Base-by-base conservation (phyloP, 2,329 filamentous ascomycete species). In the Xylaria arbuscula region DNA sequence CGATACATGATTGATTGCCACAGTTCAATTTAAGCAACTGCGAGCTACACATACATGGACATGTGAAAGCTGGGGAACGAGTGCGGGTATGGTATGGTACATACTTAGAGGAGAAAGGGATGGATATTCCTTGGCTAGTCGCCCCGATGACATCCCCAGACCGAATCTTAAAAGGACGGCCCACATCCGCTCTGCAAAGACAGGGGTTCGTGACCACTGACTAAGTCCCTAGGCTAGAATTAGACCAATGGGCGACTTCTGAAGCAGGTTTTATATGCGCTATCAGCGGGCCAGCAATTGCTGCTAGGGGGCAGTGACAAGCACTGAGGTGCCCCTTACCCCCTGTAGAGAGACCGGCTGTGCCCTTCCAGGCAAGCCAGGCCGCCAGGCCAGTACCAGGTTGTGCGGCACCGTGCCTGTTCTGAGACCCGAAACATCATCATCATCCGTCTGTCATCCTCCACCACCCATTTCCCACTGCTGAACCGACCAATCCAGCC, bases 391-490 rank as follows among this genome's bases (percentile, higher is more conserved):
- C n/a, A n/a, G n/a, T n/a, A n/a, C n/a, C n/a, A n/a, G 51, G 51
- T 48, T 48, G 51, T 42, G 28, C 59, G 65, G 60, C 65, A 67
- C 60, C 45, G 65, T 64, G 61, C 61, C 60, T 64, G 50, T 54
- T 59, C 68, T 60, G 42, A 63, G 67, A 38, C 61, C 60, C 57
- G 45, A 64, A 71, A 64, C 66, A 64, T 53, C 69, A 71, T 53
- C 69, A 71, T 71, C 69, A 70, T 71, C 64, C 51, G 48, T 60
- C 64, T 71, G 69, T 71, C 67, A 71, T 71, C 69, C 69, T 64
- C 66, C 64, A 64, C 59, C 56, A 54, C 48, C 63, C 61, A 65
- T 65, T 62, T 67, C 66, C 51, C 58, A 53, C 63, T 47, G 6
- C 65, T 66, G 56, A 58, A 61, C 62, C 55, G 55, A 54, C 62